These are phyloP conservation scores for Mucor lusitanicus DNA, from an alignment of 371 early-diverging fungal genomes.

Conservation along the genomic window DNA sequence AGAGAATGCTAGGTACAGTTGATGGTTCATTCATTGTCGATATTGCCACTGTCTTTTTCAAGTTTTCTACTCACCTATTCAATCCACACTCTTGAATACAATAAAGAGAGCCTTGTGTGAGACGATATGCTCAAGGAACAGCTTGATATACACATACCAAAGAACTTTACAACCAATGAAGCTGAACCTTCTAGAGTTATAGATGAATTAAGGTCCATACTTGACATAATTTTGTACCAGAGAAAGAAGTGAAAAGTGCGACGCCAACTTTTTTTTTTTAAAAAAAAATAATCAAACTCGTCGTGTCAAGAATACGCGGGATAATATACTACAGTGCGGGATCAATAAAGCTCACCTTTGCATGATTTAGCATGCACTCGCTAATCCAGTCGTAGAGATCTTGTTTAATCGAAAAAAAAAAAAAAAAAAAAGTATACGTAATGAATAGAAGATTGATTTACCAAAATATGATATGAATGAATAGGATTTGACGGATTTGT, in stretches of 20 bases:
- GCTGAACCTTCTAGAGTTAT: background rate
- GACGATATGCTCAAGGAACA: background rate
- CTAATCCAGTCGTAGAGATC: too few species aligned
- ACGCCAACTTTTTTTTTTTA: background rate
- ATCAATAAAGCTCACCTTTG: too few species aligned
- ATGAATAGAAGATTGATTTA: too few species aligned
- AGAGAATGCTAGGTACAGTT: constrained; percentile 67
- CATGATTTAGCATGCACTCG: too few species aligned
- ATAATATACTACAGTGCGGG: too few species aligned
- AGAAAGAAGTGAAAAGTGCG: background rate
- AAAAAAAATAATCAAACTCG: background rate
- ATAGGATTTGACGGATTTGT: too few species aligned
- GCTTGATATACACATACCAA: constrained; percentile 54
- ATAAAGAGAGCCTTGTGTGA: background rate
- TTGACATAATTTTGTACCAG: background rate
- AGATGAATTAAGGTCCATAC: background rate
- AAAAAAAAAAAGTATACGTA: too few species aligned
- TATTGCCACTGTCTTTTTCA: background rate
- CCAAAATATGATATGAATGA: too few species aligned
- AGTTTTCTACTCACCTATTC: constrained; percentile 63
- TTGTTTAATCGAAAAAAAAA: too few species aligned
- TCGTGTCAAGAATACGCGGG: background rate
- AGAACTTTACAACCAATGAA: constrained; percentile 80
- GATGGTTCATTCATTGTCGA: background rate
- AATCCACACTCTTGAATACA: constrained; percentile 71